Evolutionary conservation across 2,329 filamentous ascomycete genomes (phyloP), one percentile per base, ranked within the genome.

Genomic region (Didymella pomorum): DNA sequence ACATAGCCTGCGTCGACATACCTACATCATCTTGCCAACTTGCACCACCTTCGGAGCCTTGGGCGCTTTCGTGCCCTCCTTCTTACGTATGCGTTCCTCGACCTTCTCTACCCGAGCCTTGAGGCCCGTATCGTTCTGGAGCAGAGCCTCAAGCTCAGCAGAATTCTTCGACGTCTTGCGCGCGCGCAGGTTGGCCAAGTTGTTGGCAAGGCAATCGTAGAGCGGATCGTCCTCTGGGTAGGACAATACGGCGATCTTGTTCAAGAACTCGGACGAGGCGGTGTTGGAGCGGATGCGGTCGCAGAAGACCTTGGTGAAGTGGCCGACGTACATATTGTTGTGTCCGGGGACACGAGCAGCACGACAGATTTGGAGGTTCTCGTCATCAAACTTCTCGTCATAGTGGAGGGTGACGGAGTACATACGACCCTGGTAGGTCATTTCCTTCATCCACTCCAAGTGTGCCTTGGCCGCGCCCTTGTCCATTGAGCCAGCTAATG

Each of bases 251-350:
- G 61, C 69, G 12, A 74, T 52, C n/a, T 62, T 31, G 23, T 57
- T 49, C 35, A 72, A 62, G n/a, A 67, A 63, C 0, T 67, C 64
- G 2, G 55, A 21, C 1, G 64, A 59, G 0, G 54, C 35, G 2
- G 60, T 43, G 25, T 63, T 41, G 14, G 58, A 51, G n/a, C 72
- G 71, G 33, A 74, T 64, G 0, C 63, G 61, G 20, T 75, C 67
- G 41, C 72, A 75, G 49, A 70, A 64, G 2, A 65, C 50, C 43
- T 64, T 66, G 1, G 72, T 75, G 49, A 75, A 73, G 52, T 75
- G 72, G 0, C 64, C 67, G 1, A 75, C 58, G 26, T 75, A 75
- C n/a, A 63, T 68, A 52, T 66, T 69, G 46, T 70, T 66, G 2
- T 74, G 45, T 6, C 71, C 71, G 1, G 74, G 50, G 1, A 67